These are phyloP conservation scores for Talaromyces sp. DNA, from an alignment of 2,329 filamentous ascomycete species.

Conservation along the genomic window DNA sequence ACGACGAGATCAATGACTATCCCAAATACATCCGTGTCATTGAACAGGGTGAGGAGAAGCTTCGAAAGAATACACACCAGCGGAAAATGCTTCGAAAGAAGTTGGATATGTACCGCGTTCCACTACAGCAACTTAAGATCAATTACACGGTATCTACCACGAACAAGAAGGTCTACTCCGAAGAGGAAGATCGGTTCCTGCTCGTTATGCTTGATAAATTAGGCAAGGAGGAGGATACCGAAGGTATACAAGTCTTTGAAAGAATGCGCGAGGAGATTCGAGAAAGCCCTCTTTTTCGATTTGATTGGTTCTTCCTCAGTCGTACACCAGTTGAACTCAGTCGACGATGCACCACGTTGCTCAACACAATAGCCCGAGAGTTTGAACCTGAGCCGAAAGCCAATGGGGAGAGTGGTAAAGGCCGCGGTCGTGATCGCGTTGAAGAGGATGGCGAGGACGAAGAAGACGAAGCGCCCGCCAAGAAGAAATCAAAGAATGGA, in stretches of 20 bases:
- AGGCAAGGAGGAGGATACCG: conserved; percentile 73
- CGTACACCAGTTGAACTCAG: conserved; percentile 89
- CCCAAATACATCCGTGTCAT: conserved; percentile 83
- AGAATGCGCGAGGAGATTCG: conserved; percentile 96
- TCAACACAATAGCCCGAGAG: conserved; percentile 91
- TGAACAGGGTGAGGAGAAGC: conserved; percentile 86
- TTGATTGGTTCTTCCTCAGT: conserved; percentile 99
- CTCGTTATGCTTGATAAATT: conserved; percentile 89
- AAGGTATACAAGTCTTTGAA: conserved; percentile 61
- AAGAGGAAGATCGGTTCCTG: conserved; percentile 94
- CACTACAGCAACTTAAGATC: conserved; percentile 94
- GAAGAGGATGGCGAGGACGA: conserved; percentile 82
- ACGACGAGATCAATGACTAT: conserved; percentile 84
- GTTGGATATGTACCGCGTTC: conserved; percentile 93
- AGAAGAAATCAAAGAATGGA: conserved; percentile 65
- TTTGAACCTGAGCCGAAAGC: conserved; percentile 61
- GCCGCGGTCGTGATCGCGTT: conserved; percentile 56
- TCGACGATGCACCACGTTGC: conserved; percentile 84
- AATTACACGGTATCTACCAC: conserved; percentile 98
- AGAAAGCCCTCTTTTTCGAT: conserved; percentile 89
- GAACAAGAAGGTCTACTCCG: conserved; percentile 99
- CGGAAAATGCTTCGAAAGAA: conserved; percentile 91
- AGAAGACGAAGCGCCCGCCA: conserved; percentile 85
- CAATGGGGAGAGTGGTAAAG: conserved; percentile 63
- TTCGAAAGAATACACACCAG: conserved; percentile 83